Conservation (phyloP, 768 basidiomycete genomes). For the Suillus occidentalis region DNA sequence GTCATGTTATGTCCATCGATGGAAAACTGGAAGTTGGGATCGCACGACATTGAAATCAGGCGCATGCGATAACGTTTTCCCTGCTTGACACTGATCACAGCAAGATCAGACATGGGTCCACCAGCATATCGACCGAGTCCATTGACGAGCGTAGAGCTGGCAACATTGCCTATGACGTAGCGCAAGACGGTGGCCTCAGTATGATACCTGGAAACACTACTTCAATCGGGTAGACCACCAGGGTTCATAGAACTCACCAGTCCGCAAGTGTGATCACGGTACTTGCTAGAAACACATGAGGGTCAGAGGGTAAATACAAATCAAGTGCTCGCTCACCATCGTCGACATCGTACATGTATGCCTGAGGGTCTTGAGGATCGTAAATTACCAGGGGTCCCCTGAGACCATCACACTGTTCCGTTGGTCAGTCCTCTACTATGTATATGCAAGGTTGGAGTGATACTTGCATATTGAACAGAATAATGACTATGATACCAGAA, state of each 20-base stretch:
- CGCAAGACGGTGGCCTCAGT: conserved; percentile 23
- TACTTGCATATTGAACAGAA: conserved; percentile 36
- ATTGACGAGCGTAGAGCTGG: conserved; percentile 39
- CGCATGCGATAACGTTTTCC: conserved; percentile 40
- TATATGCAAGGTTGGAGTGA: background rate
- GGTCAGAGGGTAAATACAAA: background rate
- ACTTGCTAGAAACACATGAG: conserved; percentile 15
- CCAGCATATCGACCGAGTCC: conserved; percentile 37
- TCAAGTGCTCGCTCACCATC: conserved; percentile 29
- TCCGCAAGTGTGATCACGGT: conserved; percentile 47
- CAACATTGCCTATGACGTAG: conserved; percentile 5
- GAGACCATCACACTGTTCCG: conserved; percentile 21
- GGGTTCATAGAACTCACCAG: conserved; percentile 21
- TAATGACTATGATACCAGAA: conserved; percentile 39
- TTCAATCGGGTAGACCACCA: background rate
- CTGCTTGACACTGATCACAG: conserved; percentile 35
- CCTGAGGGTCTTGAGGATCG: conserved; percentile 41
- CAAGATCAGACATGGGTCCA: conserved; percentile 32
- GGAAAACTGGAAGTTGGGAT: conserved; percentile 42
- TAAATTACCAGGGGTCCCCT: conserved; percentile 38
- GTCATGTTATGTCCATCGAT: conserved; percentile 47
- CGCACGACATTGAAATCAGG: conserved; percentile 40
- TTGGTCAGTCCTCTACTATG: background rate
- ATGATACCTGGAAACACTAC: conserved; percentile 18
- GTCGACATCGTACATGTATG: conserved; percentile 42